A percentile compares a stretch with the other conserved stretches of the same genome.
Conservation (phyloP, 1,139 yeast genomes). For the Kurtzmaniella quercitrusa region DNA sequence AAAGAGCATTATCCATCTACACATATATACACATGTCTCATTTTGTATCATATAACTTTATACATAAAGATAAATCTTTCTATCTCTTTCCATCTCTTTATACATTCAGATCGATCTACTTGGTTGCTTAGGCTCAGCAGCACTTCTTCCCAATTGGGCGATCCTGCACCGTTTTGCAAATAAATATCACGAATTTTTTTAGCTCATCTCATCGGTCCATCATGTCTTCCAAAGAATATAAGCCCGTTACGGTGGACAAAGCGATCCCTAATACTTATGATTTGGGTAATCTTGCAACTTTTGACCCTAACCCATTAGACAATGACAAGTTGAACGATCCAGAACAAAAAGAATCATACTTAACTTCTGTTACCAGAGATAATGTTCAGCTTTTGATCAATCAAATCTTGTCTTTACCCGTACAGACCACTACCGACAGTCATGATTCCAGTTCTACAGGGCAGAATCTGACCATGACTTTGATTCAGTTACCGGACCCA, state of each 20-base stretch:
- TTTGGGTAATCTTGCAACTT: constrained; percentile 81
- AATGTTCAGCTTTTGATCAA: constrained; percentile 87
- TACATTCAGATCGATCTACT: no score
- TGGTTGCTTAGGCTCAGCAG: no score
- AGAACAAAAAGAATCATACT: constrained; percentile 56
- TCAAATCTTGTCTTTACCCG: constrained; percentile 85
- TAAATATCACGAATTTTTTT: constrained; percentile 3
- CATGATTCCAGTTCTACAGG: constrained; percentile 53
- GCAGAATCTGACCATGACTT: constrained; percentile 73
- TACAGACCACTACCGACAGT: constrained; percentile 78
- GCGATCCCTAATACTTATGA: constrained; percentile 83
- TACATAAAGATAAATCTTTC: no score
- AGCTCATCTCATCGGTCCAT: constrained; percentile 7
- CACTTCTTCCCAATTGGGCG: not conserved
- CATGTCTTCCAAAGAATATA: constrained; percentile 31
- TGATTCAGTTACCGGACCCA: constrained; percentile 84
- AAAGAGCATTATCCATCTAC: no score
- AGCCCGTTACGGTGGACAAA: constrained; percentile 83
- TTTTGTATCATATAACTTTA: no score
- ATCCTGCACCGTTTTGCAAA: not conserved
- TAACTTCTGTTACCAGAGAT: constrained; percentile 76
- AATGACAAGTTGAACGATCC: constrained; percentile 48
- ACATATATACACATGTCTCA: no score
- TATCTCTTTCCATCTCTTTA: no score
- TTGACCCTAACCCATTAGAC: constrained; percentile 81